A percentile compares a stretch with the other conserved stretches of the same genome.
phyloP scores from a whole-genome alignment of 129 eudicot genomes.

The Sambucus nigra region DNA sequence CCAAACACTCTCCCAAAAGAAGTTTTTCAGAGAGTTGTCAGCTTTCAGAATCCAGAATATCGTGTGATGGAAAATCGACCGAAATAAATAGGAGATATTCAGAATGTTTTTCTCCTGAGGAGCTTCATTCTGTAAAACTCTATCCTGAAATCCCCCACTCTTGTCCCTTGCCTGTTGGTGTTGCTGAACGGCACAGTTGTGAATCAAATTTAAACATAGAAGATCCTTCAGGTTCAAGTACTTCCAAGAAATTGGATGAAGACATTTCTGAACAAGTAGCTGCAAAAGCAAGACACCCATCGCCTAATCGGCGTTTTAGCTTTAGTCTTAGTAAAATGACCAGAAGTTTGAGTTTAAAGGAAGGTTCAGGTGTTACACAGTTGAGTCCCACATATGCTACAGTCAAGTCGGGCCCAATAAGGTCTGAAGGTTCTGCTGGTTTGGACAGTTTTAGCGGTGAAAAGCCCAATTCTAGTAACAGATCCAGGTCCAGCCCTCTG shows the following conservation, averaged over 20 bases:
- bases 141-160: conserved; percentile 59
- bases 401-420: conserved; percentile 48
- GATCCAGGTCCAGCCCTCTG: too few species aligned
- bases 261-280: conserved; percentile 19
- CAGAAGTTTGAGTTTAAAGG: conserved; percentile 67
- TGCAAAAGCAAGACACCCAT: conserved; percentile 13
- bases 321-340: conserved; percentile 54
- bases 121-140: too few species aligned
- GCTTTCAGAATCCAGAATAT: conserved; percentile 25
- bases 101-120: conserved; percentile 40
- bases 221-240: not conserved
- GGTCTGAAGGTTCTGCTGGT: too few species aligned
- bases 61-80: conserved; percentile 27
- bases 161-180: conserved; percentile 46
- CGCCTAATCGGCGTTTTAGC: conserved; percentile 62
- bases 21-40: conserved; percentile 21
- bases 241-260: conserved; percentile 17
- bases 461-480: too few species aligned
- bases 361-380: conserved; percentile 36
- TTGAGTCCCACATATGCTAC: conserved; percentile 29
- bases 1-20: conserved; percentile 19
- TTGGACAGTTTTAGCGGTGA: conserved; percentile 19
- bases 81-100: conserved; percentile 33
- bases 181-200: not conserved
- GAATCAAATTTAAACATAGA: too few species aligned